These are phyloP conservation scores for Aegilops umbellulata DNA, from an alignment of 176 grass and related monocot species.

Conservation along the genomic window DNA sequence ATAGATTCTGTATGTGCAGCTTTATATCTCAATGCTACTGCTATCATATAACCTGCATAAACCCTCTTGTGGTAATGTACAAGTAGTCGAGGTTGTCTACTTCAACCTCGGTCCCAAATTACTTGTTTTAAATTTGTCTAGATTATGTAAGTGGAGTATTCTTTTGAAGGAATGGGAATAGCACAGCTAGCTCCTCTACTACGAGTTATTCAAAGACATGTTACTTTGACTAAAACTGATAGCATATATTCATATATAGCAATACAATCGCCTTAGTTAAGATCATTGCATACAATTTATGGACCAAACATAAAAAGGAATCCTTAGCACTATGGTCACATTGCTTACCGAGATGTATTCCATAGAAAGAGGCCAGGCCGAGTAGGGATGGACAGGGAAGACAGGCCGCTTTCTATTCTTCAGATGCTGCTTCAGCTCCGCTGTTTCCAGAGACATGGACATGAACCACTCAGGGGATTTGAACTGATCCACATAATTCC, in stretches of 20 bases:
- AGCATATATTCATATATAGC: too few relatives aligned
- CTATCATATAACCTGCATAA: neutral
- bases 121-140: too few relatives aligned
- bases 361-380: neutral
- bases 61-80: neutral
- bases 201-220: neutral
- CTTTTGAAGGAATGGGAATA: too few relatives aligned
- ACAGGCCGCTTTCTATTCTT: neutral
- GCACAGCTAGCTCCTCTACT: neutral
- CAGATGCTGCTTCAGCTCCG: neutral
- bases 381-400: neutral
- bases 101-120: too few relatives aligned
- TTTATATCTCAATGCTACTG: neutral
- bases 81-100: neutral
- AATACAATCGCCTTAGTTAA: neutral
- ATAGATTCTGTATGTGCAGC: too few relatives aligned
- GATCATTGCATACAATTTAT: neutral
- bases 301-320: neutral
- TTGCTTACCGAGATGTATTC: neutral
- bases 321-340: neutral
- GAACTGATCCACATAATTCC: neutral
- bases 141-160: too few relatives aligned
- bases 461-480: neutral
- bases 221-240: neutral
- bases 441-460: neutral